phyloP scores from a whole-genome alignment of 176 grass and related monocot species.

The Oryza coarctata region DNA sequence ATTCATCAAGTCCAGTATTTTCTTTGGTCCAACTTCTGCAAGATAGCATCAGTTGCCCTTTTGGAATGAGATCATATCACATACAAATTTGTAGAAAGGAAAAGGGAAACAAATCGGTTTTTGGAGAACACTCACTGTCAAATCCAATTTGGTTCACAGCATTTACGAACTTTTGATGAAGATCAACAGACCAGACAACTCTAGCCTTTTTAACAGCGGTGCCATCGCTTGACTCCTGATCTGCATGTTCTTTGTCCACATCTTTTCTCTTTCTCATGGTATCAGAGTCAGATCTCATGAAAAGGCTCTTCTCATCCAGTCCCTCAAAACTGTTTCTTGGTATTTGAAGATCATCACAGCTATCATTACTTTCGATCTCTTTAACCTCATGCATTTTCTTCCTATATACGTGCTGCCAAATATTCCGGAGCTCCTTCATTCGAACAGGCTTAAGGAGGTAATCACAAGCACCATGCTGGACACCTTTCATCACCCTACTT shows the following conservation, averaged over 20 bases:
- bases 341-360: constrained; percentile 68
- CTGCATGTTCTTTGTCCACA: constrained; percentile 60
- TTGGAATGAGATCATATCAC: constrained; percentile 8
- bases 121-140: constrained; percentile 75
- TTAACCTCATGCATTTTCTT: constrained; percentile 98
- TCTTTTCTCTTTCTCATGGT: constrained; percentile 76
- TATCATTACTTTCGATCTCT: constrained; percentile 80
- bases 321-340: constrained; percentile 64
- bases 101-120: constrained; percentile 1
- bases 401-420: constrained; percentile 96
- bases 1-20: constrained; percentile 98
- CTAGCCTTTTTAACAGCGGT: constrained; percentile 79
- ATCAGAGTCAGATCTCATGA: constrained; percentile 48
- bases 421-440: constrained; percentile 98
- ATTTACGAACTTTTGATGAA: constrained; percentile 96
- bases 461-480: constrained; percentile 95
- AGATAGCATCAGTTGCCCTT: constrained; percentile 30
- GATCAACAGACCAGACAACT: constrained; percentile 98
- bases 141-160: constrained; percentile 99
- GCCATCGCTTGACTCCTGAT: constrained; percentile 75
- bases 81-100: constrained; percentile 10
- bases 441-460: constrained; percentile 98
- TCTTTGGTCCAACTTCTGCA: constrained; percentile 97
- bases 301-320: constrained; percentile 64
- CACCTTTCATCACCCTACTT: constrained; percentile 99